Evolutionary conservation across 2,329 filamentous ascomycete species (phyloP), one percentile per base, ranked within the genome.

Genomic region (Alternaria sp.): DNA sequence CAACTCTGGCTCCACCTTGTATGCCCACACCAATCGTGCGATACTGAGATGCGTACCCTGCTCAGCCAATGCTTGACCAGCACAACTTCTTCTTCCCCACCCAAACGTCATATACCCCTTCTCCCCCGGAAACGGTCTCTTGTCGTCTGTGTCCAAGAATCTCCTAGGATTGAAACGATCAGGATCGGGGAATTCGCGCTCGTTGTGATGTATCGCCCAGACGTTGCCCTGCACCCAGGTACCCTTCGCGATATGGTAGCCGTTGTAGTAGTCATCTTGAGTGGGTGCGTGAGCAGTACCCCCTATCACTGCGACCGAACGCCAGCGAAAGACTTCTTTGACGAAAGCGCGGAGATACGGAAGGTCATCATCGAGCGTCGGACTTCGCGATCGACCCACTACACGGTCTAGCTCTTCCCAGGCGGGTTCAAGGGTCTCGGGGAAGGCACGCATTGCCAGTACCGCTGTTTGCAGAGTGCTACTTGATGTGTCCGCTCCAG

Each of bases 11-110:
- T 78, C 72, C 58, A 88, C 84, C 54, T 81, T 79, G 69, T 88
- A 89, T 0, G 81, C 86, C 86, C 87, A 89, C 11, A 89, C 77
- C 33, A 88, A 69, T 8, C 87, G 77, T 7, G 85, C 84, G 25
- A 89, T 80, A 0, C 84, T 87, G 66, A 89, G 84, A 80, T 85
- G 88, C 1, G 85, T 85, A 5, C 87, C 86, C 68, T 88, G 85
- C 74, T 89, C 87, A 1, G 87, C 87, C 14, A 89, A 78, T 51
- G 87, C 84, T 28, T 86, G 85, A 0, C 87, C 87, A 6, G 84
- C 86, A 72, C 87, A 89, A 44, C 87, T 82, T 21, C 87, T 81
- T 6, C 87, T 80, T 0, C 87, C 87, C 6, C 83, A 84, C 11
- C 87, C 86, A 61, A 87, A 89, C 0, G 80, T 82, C 71, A 86